phyloP scores from a whole-genome alignment of 805 yeast species.

The Debaryomyces tyrocola region DNA sequence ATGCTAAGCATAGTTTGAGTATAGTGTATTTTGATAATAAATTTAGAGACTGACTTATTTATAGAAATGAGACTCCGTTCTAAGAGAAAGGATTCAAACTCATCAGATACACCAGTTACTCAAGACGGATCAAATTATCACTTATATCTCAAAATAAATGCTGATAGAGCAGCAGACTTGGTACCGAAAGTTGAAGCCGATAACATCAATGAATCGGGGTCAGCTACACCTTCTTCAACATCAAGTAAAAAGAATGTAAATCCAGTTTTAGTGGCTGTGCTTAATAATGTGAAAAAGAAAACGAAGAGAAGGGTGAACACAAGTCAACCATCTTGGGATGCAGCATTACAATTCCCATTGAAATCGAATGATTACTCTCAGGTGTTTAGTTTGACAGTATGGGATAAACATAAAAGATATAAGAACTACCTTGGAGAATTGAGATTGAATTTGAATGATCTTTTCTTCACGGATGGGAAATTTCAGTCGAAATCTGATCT shows the following conservation, averaged over 20 bases:
- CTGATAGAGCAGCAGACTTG: slow-evolving; percentile 41
- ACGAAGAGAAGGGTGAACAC: slow-evolving; percentile 34
- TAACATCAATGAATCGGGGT: background rate
- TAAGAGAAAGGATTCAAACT: background rate
- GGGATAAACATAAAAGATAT: slow-evolving; percentile 40
- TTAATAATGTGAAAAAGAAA: slow-evolving; percentile 28
- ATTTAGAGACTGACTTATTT: background rate
- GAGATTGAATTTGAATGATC: slow-evolving; percentile 27
- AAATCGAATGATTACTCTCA: slow-evolving; percentile 26
- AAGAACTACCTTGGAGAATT: slow-evolving; percentile 42
- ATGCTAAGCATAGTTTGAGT: background rate
- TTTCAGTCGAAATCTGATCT: slow-evolving; percentile 24
- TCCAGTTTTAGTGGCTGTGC: slow-evolving; percentile 36
- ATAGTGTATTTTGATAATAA: too few relatives aligned
- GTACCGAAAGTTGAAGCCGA: slow-evolving; percentile 10
- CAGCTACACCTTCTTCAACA: background rate
- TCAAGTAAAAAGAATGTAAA: slow-evolving; percentile 23
- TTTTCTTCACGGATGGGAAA: slow-evolving; percentile 19
- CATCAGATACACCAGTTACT: background rate
- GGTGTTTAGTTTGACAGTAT: slow-evolving; percentile 31
- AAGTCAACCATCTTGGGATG: slow-evolving; percentile 42
- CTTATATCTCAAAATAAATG: slow-evolving; percentile 31
- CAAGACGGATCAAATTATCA: slow-evolving; percentile 5
- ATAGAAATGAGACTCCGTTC: background rate
- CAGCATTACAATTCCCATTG: slow-evolving; percentile 31